A percentile compares a stretch with the other conserved stretches of the same genome.
Evolutionary conservation across 2,329 filamentous ascomycete genomes (phyloP).

Genomic region (Monosporascus sp.): DNA sequence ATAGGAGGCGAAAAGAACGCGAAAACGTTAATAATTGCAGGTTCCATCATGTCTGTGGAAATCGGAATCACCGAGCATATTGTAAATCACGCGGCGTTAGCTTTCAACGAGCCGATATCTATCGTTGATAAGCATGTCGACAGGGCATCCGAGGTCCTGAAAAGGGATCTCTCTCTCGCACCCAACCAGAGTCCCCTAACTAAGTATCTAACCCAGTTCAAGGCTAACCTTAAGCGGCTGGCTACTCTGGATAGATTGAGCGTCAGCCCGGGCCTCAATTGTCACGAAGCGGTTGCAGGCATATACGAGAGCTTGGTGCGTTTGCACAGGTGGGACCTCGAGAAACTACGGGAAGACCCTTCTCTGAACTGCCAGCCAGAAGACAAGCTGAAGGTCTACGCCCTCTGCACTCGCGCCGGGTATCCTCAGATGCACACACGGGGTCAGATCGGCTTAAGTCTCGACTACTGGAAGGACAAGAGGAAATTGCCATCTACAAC

Average conservation of each 20-base stretch:
- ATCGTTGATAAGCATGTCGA: conserved; percentile 55
- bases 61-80: conserved; percentile 57
- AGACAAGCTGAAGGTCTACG: conserved; percentile 47
- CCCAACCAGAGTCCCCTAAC: conserved; percentile 60
- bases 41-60: conserved; percentile 54
- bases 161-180: conserved; percentile 56
- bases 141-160: conserved; percentile 59
- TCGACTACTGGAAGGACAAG: conserved; percentile 73
- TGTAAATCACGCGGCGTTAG: conserved; percentile 56
- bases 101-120: conserved; percentile 54
- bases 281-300: conserved; percentile 70
- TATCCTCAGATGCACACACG: conserved; percentile 65
- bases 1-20: conserved; percentile 42
- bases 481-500: conserved; percentile 38
- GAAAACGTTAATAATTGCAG: conserved; percentile 56
- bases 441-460: conserved; percentile 59
- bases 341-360: conserved; percentile 46
- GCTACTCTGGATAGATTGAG: conserved; percentile 68
- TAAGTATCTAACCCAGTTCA: conserved; percentile 65
- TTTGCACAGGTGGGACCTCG: conserved; percentile 66
- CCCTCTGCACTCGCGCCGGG: conserved; percentile 66
- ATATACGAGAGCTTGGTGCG: conserved; percentile 64
- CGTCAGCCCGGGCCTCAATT: conserved; percentile 61
- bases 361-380: conserved; percentile 39
- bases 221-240: conserved; percentile 64